These are phyloP conservation scores for Pseudohalonectria lignicola DNA, from an alignment of 2,329 filamentous ascomycete genomes.

Conservation along the genomic window DNA sequence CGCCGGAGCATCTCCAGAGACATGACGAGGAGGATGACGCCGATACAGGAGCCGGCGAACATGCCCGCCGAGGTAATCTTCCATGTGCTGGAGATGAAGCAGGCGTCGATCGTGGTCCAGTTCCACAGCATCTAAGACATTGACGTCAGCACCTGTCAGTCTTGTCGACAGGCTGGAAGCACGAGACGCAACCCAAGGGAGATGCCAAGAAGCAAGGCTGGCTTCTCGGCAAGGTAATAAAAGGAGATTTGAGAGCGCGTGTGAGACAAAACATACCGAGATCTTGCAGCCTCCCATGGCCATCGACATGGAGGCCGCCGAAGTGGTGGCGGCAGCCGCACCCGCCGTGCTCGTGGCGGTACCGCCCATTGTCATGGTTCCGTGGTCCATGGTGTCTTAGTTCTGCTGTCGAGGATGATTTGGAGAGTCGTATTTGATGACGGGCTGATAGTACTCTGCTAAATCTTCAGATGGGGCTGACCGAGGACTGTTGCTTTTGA, in stretches of 20 bases:
- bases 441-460: neutral
- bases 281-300: constrained; percentile 25
- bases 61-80: constrained; percentile 56
- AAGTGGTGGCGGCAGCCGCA: neutral
- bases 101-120: constrained; percentile 61
- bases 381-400: neutral
- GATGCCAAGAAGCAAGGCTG: neutral
- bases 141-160: neutral
- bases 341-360: neutral
- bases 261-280: constrained; percentile 25
- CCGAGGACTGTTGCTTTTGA: too few species aligned
- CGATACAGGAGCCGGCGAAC: constrained; percentile 75
- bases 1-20: constrained; percentile 63
- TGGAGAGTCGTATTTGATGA: neutral
- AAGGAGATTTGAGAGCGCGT: too few species aligned
- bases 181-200: constrained; percentile 3
- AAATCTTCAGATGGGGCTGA: neutral
- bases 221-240: neutral
- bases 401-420: neutral
- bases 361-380: neutral
- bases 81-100: constrained; percentile 63
- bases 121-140: constrained; percentile 63
- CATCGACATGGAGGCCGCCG: constrained; percentile 5
- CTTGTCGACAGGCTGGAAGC: constrained; percentile 1
- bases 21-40: constrained; percentile 63